Evolutionary conservation across 768 basidiomycete species (phyloP).

Genomic region (Pulveroboletus sp.): DNA sequence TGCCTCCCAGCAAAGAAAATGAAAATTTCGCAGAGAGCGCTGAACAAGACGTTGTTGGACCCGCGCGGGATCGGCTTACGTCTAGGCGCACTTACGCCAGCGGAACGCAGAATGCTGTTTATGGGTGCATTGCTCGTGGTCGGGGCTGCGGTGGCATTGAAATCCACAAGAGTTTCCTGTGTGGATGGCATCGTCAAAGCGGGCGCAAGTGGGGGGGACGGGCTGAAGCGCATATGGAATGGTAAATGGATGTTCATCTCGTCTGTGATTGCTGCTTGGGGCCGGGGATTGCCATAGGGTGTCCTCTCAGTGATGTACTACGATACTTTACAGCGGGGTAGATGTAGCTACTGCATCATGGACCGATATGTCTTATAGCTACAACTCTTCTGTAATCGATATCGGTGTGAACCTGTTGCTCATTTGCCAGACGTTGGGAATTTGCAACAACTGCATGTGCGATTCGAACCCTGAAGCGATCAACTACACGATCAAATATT

Average conservation of each 20-base stretch:
- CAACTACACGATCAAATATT: too few species aligned
- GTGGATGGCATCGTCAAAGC: constrained; percentile 11
- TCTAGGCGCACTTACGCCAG: constrained; percentile 24
- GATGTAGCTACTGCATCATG: constrained; percentile 1
- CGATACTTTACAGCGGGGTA: background rate
- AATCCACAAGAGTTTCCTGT: constrained; percentile 12
- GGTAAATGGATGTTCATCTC: constrained; percentile 20
- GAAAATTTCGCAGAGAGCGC: constrained; percentile 6
- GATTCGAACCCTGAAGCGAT: too few species aligned
- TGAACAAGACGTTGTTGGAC: constrained; percentile 8
- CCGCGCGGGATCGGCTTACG: constrained; percentile 19
- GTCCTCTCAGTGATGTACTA: background rate
- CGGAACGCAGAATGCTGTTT: constrained; percentile 38
- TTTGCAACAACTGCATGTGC: too few species aligned
- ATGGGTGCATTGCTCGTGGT: constrained; percentile 66
- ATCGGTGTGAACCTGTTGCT: background rate
- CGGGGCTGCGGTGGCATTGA: constrained; percentile 60
- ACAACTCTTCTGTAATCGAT: background rate
- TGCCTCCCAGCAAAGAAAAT: constrained; percentile 20
- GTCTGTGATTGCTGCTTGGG: constrained; percentile 26
- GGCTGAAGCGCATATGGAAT: constrained; percentile 23
- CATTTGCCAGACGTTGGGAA: too few species aligned
- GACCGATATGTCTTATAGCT: background rate
- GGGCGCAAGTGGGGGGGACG: constrained; percentile 12
- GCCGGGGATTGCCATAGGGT: constrained; percentile 23